Evolutionary conservation across 345 rosid genomes (phyloP).

Genomic region (Firmiana major): DNA sequence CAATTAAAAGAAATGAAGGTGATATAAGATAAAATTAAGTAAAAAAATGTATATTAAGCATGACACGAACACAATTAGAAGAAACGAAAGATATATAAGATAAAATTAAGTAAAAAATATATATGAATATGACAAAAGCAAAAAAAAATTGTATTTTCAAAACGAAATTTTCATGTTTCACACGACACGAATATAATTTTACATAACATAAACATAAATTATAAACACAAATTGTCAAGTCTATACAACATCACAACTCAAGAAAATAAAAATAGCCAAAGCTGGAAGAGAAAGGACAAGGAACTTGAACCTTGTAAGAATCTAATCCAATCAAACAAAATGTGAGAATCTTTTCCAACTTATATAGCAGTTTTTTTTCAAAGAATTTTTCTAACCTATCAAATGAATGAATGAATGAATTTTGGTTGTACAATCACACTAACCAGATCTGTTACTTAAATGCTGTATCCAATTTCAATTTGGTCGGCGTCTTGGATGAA

Average conservation of each 20-base stretch:
- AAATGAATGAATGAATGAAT: constrained; percentile 24
- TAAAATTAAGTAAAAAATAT: no score
- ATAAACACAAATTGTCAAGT: no score
- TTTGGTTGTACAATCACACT: constrained; percentile 5
- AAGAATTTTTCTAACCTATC: not conserved
- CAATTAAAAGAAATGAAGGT: no score
- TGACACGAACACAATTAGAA: no score
- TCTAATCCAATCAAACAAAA: not conserved
- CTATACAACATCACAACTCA: not conserved
- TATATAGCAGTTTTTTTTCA: not conserved
- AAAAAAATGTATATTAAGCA: no score
- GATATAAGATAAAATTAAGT: no score
- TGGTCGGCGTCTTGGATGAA: constrained; percentile 33
- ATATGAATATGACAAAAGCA: no score
- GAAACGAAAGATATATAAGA: no score
- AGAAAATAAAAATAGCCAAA: not conserved
- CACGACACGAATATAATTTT: no score
- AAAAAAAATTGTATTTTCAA: no score
- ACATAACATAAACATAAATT: no score
- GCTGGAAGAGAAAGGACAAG: not conserved
- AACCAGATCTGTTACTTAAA: not conserved
- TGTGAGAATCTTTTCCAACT: not conserved
- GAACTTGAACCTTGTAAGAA: not conserved
- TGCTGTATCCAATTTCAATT: constrained; percentile 11
- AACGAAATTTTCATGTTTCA: no score